Evolutionary conservation across 192 early-diverging fungal species (phyloP).

Genomic region (Coemansia sp.): DNA sequence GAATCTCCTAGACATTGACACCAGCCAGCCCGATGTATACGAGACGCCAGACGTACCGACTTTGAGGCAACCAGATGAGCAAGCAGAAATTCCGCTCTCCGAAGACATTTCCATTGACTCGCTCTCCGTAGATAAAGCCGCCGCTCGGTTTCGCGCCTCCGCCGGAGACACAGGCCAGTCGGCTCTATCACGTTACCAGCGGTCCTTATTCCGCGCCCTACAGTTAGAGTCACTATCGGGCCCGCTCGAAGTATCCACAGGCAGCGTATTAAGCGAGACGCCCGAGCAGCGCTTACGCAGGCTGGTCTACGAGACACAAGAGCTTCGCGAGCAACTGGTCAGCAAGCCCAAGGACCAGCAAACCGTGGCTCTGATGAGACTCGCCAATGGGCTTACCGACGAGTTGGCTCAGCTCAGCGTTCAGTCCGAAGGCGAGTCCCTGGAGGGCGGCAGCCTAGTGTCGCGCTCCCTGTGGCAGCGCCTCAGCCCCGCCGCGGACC

Average conservation of each 20-base stretch:
- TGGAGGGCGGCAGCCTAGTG: not conserved
- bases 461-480: constrained; percentile 23
- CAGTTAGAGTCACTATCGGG: constrained; percentile 38
- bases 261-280: constrained; percentile 64
- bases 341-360: constrained; percentile 1
- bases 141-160: constrained; percentile 35
- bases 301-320: constrained; percentile 82
- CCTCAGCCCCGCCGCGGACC: not conserved
- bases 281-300: constrained; percentile 73
- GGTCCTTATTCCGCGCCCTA: constrained; percentile 41
- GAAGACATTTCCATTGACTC: constrained; percentile 27
- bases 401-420: constrained; percentile 38
- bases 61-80: not conserved
- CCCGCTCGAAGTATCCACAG: constrained; percentile 1
- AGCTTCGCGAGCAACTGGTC: constrained; percentile 68
- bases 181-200: constrained; percentile 39
- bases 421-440: not conserved
- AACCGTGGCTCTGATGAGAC: constrained; percentile 39
- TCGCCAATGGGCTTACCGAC: constrained; percentile 31
- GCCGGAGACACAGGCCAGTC: constrained; percentile 24
- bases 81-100: constrained; percentile 20
- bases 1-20: constrained; percentile 77
- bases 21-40: constrained; percentile 76
- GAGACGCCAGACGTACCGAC: constrained; percentile 69
- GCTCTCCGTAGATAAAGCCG: constrained; percentile 7